Percentiles rank a stretch among this genome's conserved stretches.
phyloP scores from a whole-genome alignment of 176 grass and related monocot species.

The Chloris gayana region DNA sequence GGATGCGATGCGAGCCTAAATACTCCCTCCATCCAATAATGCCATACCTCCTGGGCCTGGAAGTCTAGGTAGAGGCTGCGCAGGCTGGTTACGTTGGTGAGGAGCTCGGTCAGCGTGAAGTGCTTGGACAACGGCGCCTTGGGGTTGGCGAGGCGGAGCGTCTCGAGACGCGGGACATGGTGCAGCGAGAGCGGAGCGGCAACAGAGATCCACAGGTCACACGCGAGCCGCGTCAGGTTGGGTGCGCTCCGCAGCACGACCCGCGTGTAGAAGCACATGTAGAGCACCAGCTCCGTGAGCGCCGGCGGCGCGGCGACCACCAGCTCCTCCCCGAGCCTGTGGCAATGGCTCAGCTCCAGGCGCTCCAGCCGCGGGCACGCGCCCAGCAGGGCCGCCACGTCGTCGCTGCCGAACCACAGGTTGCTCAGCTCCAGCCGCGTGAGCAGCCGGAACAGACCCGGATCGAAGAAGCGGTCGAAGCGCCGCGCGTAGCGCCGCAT shows the following conservation, averaged over 20 bases:
- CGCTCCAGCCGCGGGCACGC: too few relatives aligned
- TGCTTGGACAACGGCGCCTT: fast-evolving
- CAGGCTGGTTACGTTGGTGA: background rate
- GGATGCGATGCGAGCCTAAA: too few relatives aligned
- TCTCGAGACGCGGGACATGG: background rate
- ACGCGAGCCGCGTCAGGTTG: background rate
- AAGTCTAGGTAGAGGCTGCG: background rate
- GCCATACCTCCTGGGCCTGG: too few relatives aligned
- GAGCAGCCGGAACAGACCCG: background rate
- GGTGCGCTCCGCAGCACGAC: background rate
- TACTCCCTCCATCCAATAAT: too few relatives aligned
- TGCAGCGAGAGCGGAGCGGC: background rate
- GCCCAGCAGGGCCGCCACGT: too few relatives aligned
- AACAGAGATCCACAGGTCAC: background rate
- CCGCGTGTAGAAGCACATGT: background rate
- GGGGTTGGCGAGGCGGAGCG: background rate
- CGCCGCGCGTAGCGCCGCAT: background rate
- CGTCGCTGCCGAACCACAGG: background rate
- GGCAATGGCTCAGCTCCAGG: too few relatives aligned
- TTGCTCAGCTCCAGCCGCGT: background rate
- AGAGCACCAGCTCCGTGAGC: background rate
- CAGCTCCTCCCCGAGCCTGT: background rate
- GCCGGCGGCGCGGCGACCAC: background rate
- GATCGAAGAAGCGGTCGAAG: background rate
- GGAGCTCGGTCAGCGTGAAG: background rate